Conservation (phyloP, 2,329 filamentous ascomycete genomes). For the Fusarium sp. region DNA sequence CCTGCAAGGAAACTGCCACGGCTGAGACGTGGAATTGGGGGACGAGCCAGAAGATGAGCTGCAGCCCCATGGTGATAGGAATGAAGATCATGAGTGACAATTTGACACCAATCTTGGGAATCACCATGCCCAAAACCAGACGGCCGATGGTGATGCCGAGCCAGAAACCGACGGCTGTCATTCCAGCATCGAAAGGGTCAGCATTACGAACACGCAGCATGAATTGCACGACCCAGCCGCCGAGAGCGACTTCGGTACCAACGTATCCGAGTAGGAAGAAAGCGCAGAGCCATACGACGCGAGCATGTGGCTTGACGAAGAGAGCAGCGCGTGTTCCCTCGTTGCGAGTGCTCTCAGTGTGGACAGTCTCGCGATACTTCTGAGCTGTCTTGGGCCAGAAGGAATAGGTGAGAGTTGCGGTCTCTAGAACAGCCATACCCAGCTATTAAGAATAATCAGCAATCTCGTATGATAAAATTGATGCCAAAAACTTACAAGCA, state of each 20-base stretch:
- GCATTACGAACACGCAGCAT: slow-evolving; percentile 80
- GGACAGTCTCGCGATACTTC: slow-evolving; percentile 57
- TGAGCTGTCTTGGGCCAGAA: slow-evolving; percentile 71
- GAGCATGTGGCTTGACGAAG: slow-evolving; percentile 53
- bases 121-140: slow-evolving; percentile 17
- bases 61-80: slow-evolving; percentile 68
- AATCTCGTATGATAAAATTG: rapidly evolving
- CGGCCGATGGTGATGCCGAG: slow-evolving; percentile 79
- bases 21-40: slow-evolving; percentile 80
- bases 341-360: slow-evolving; percentile 36
- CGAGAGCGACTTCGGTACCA: slow-evolving; percentile 78
- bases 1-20: slow-evolving; percentile 75
- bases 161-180: slow-evolving; percentile 85
- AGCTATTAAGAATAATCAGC: neutral
- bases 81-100: slow-evolving; percentile 70
- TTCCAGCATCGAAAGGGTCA: slow-evolving; percentile 73
- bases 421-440: slow-evolving; percentile 1
- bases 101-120: slow-evolving; percentile 74
- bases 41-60: slow-evolving; percentile 84
- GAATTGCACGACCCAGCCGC: slow-evolving; percentile 88
- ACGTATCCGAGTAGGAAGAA: slow-evolving; percentile 81
- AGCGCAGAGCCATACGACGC: slow-evolving; percentile 74
- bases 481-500: slow-evolving; percentile 46
- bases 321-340: slow-evolving; percentile 47
- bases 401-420: slow-evolving; percentile 55